Conservation (phyloP, 2,329 filamentous ascomycete species). For the Didymella exigua region DNA sequence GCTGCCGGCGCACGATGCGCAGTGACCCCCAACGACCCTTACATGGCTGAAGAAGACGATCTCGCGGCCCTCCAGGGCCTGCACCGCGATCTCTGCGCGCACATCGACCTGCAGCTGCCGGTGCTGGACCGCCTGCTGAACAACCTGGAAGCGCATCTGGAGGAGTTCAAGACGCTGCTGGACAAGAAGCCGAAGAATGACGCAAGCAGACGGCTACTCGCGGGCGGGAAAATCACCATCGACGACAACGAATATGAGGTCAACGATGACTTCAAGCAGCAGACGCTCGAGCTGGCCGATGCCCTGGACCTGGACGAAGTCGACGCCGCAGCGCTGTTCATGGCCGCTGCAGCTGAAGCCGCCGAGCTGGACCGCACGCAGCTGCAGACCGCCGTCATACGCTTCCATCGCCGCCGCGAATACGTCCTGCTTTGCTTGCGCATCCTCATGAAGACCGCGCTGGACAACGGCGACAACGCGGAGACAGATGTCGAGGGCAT, state of each 20-base stretch:
- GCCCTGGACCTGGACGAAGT: constrained; percentile 89
- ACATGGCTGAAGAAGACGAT: constrained; percentile 75
- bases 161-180: constrained; percentile 73
- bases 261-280: constrained; percentile 87
- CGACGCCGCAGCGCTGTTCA: constrained; percentile 76
- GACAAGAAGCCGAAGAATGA: constrained; percentile 77
- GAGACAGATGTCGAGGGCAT: constrained; percentile 33
- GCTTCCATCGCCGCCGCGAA: constrained; percentile 84
- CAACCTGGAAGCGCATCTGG: constrained; percentile 69
- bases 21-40: constrained; percentile 24
- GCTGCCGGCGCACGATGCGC: constrained; percentile 40
- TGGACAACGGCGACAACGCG: constrained; percentile 47
- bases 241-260: constrained; percentile 76
- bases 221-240: constrained; percentile 74
- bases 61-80: constrained; percentile 81
- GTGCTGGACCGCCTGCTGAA: constrained; percentile 71
- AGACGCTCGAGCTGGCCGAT: constrained; percentile 80
- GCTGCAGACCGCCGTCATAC: constrained; percentile 79
- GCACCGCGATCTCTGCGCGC: constrained; percentile 80
- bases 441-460: constrained; percentile 73
- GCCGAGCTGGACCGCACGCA: constrained; percentile 72
- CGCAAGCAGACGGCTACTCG: constrained; percentile 63
- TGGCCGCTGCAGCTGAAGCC: constrained; percentile 73
- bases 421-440: constrained; percentile 84
- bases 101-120: constrained; percentile 72